Evolutionary conservation across 768 basidiomycete species (phyloP).

Genomic region (Brasilioporus rufonigricans): DNA sequence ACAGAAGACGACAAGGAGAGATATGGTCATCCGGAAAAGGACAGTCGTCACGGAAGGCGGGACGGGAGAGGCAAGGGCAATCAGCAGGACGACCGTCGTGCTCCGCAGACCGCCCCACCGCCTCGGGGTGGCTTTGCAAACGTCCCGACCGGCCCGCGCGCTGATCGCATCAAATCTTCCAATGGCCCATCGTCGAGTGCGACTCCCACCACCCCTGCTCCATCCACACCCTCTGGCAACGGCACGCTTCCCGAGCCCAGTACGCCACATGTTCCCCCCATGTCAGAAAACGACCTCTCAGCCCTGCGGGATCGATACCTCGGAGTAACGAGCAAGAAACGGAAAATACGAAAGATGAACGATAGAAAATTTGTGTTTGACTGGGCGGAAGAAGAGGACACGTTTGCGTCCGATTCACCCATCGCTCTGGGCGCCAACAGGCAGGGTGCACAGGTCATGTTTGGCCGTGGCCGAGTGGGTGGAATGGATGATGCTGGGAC

Average conservation of each 20-base stretch:
- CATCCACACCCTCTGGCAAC: slow-evolving; percentile 34
- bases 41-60: slow-evolving; percentile 42
- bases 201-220: slow-evolving; percentile 53
- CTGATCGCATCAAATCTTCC: slow-evolving; percentile 54
- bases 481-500: slow-evolving; percentile 81
- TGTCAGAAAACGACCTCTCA: slow-evolving; percentile 76
- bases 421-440: slow-evolving; percentile 65
- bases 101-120: slow-evolving; percentile 29
- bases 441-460: slow-evolving; percentile 86
- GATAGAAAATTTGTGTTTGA: slow-evolving; percentile 99
- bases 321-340: slow-evolving; percentile 91
- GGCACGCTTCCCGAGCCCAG: slow-evolving; percentile 37
- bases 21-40: slow-evolving; percentile 50
- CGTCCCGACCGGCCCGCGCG: slow-evolving; percentile 83
- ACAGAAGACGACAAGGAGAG: slow-evolving; percentile 50
- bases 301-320: slow-evolving; percentile 92
- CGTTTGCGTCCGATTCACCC: slow-evolving; percentile 76
- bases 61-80: slow-evolving; percentile 38
- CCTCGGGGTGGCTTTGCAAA: slow-evolving; percentile 55
- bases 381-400: slow-evolving; percentile 97
- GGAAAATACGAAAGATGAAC: slow-evolving; percentile 91
- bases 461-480: slow-evolving; percentile 78
- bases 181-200: slow-evolving; percentile 33
- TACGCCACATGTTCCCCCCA: slow-evolving; percentile 51
- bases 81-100: slow-evolving; percentile 38